Conservation (phyloP, 805 yeast genomes). For the Candida methanosorbosa region DNA sequence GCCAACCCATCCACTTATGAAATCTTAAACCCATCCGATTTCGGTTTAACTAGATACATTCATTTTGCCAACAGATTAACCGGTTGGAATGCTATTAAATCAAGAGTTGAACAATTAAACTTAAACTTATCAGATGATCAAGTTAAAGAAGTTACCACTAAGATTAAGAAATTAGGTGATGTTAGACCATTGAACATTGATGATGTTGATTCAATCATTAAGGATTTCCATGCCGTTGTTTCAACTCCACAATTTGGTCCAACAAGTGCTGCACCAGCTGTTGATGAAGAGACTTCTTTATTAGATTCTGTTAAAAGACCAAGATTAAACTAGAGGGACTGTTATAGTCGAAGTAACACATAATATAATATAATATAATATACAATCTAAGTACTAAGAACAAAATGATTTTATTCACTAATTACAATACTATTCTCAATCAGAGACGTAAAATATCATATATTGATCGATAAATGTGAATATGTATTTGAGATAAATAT, state of each 20-base stretch:
- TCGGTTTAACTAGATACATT: slow-evolving; percentile 91
- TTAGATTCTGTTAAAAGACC: slow-evolving; percentile 25
- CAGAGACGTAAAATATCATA: no score
- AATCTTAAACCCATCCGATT: slow-evolving; percentile 88
- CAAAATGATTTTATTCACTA: no score
- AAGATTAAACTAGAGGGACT: slow-evolving; percentile 17
- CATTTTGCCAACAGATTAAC: slow-evolving; percentile 97
- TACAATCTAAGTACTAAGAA: no score
- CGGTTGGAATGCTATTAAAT: slow-evolving; percentile 98
- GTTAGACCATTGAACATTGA: slow-evolving; percentile 90
- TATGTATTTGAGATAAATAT: no score
- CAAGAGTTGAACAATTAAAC: slow-evolving; percentile 95
- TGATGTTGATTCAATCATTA: slow-evolving; percentile 94
- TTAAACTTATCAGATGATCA: slow-evolving; percentile 84
- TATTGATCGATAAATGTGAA: no score
- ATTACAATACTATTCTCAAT: not conserved
- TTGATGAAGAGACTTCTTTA: slow-evolving; percentile 19
- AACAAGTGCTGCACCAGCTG: slow-evolving; percentile 19
- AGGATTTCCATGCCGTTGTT: slow-evolving; percentile 80
- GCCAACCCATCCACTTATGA: slow-evolving; percentile 99
- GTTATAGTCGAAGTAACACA: no score
- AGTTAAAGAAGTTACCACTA: slow-evolving; percentile 88
- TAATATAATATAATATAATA: no score
- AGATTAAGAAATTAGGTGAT: slow-evolving; percentile 92
- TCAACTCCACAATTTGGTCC: slow-evolving; percentile 42